Conservation (phyloP, 257 asterid genomes). For the Linaria vulgaris region DNA sequence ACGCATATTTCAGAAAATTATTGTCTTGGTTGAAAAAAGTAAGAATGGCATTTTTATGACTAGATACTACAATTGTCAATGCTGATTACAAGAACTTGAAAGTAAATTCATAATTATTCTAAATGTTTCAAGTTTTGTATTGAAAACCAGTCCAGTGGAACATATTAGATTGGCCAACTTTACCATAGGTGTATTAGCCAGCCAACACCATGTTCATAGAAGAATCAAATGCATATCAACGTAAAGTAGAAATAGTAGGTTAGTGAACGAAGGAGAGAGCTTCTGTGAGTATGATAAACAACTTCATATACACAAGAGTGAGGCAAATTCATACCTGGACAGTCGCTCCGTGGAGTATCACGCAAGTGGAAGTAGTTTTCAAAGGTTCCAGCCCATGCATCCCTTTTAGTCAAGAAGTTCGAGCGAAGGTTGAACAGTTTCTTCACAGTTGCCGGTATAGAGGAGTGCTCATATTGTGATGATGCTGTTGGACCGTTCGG, state of each 20-base stretch:
- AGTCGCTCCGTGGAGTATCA: constrained; percentile 81
- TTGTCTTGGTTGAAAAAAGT: too few relatives aligned
- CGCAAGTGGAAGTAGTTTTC: constrained; percentile 69
- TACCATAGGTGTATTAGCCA: background rate
- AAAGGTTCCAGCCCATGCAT: constrained; percentile 98
- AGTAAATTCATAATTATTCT: too few relatives aligned
- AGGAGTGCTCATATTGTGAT: constrained; percentile 92
- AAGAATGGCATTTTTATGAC: too few relatives aligned
- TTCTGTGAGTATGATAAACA: constrained; percentile 1
- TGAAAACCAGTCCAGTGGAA: constrained; percentile 16
- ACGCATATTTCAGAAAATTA: constrained; percentile 5
- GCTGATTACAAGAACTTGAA: too few relatives aligned
- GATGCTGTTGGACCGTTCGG: constrained; percentile 83
- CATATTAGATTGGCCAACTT: background rate
- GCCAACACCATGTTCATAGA: background rate
- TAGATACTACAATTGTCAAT: too few relatives aligned
- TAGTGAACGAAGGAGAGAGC: background rate
- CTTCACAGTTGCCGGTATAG: constrained; percentile 94
- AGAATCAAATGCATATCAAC: constrained; percentile 6
- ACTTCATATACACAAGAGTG: constrained; percentile 11
- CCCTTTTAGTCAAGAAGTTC: constrained; percentile 86
- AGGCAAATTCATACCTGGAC: constrained; percentile 70
- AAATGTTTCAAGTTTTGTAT: too few relatives aligned
- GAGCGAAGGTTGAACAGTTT: constrained; percentile 79
- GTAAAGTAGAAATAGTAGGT: constrained; percentile 5